Evolutionary conservation across 2,329 filamentous ascomycete species (phyloP).

Genomic region (Fusarium compactum): DNA sequence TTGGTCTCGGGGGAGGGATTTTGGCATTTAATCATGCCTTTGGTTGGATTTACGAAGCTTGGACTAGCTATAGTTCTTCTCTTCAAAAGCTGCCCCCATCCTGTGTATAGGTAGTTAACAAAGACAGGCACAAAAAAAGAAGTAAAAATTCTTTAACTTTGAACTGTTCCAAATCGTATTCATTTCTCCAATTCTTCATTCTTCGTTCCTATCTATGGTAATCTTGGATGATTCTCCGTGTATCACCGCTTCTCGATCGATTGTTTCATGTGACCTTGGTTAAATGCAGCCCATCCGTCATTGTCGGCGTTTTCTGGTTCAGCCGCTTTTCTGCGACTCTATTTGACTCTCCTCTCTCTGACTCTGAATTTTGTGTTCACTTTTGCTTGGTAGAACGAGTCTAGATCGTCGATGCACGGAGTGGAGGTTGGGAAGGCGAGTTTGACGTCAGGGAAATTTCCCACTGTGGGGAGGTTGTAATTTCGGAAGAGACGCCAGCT

Average conservation of each 20-base stretch:
- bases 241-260: neutral
- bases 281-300: neutral
- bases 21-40: conserved; percentile 38
- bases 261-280: conserved; percentile 1
- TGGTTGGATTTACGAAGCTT: conserved; percentile 41
- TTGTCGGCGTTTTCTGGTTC: conserved; percentile 1
- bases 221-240: neutral
- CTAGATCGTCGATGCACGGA: conserved; percentile 38
- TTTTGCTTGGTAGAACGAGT: conserved; percentile 2
- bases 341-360: neutral
- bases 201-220: neutral
- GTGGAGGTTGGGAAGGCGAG: conserved; percentile 4
- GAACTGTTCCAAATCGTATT: conserved; percentile 29
- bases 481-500: conserved; percentile 30
- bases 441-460: conserved; percentile 45
- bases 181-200: conserved; percentile 19
- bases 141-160: conserved; percentile 50
- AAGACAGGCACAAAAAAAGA: conserved; percentile 54
- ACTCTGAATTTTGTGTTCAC: conserved; percentile 2
- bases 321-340: neutral
- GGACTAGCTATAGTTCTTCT: conserved; percentile 35
- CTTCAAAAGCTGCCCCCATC: conserved; percentile 42
- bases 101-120: conserved; percentile 55
- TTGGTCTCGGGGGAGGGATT: conserved; percentile 39
- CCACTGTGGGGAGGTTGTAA: conserved; percentile 39